phyloP scores from a whole-genome alignment of 805 yeast species.

The Zygosaccharomyces bisporus region DNA sequence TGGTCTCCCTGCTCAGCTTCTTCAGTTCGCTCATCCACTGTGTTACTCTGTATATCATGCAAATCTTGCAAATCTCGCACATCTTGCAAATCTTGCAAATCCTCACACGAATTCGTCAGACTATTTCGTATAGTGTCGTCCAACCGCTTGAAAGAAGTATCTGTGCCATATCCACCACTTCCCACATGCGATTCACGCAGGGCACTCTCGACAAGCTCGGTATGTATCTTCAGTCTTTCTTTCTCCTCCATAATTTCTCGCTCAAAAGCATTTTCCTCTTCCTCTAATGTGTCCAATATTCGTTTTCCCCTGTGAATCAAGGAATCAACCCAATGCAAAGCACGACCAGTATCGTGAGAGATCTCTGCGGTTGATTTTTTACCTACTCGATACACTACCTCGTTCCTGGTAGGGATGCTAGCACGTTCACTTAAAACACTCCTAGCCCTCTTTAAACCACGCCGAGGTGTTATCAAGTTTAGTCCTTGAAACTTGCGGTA shows the following conservation, averaged over 20 bases:
- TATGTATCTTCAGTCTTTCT: slow-evolving; percentile 5
- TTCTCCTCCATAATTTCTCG: slow-evolving; percentile 14
- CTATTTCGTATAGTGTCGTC: slow-evolving; percentile 20
- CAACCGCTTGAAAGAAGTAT: slow-evolving; percentile 21
- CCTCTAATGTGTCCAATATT: slow-evolving; percentile 18
- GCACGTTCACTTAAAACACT: slow-evolving; percentile 10
- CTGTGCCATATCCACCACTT: slow-evolving; percentile 14
- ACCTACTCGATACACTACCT: neutral
- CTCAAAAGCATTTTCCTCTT: slow-evolving; percentile 15
- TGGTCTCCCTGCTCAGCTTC: neutral
- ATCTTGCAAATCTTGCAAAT: neutral
- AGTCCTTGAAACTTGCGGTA: slow-evolving; percentile 5
- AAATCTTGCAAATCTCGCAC: slow-evolving; percentile 1
- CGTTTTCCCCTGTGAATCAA: slow-evolving; percentile 25
- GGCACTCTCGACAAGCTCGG: slow-evolving; percentile 8
- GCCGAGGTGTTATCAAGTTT: slow-evolving; percentile 20
- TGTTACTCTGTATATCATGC: too few relatives aligned
- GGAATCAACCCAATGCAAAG: slow-evolving; percentile 24
- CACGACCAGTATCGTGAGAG: slow-evolving; percentile 6
- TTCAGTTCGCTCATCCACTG: neutral
- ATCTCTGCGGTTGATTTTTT: neutral
- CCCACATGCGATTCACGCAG: neutral
- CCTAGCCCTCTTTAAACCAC: slow-evolving; percentile 21
- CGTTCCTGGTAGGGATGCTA: neutral
- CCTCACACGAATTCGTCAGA: slow-evolving; percentile 12